Base-by-base conservation (phyloP, 2,329 filamentous ascomycete genomes). In the Acrodontium crateriforme region DNA sequence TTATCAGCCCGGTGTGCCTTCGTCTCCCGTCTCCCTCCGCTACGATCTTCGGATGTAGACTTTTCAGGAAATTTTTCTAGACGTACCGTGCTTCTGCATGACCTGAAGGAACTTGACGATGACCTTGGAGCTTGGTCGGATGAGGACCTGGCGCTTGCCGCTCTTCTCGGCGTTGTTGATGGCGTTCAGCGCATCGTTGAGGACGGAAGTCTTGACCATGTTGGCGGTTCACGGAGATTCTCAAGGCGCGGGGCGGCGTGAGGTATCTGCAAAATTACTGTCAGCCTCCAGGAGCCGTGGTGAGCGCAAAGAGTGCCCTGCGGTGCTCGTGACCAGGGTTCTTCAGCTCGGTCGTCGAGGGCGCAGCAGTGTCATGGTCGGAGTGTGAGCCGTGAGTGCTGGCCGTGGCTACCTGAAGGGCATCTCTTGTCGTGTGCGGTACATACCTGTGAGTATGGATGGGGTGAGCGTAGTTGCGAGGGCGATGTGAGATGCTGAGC, bases 121-220 rank as follows among this genome's bases (percentile, higher is more conserved):
- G 72, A 98, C 89, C 81, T 98, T 98, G 65, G 89, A 95, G 63
- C 74, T 80, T 53, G 91, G 89, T 56, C 85, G 78, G 74, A 98
- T 94, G 63, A 98, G 59, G 60, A 95, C 89, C 71, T 98, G 89
- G 59, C 89, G 85, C 80, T 95, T 95, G 70, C 89, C 89, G 53
- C 81, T 72, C 80, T 98, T 95, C 77, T 98, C 91, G 73, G 89
- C 89, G 67, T 98, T 98, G 84, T 98, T 98, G 79, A 98, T 95
- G 71, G 76, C 72, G 65, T 55, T 56, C 36, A 55, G 51, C 44
- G 50, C 84, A 78, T 98, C 89, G 75, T 95, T 91, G 66, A 98
- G 85, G 58, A 95, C 89, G 63, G 84, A 93, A 57, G 89, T 95
- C 71, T 82, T 84, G 67, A 94, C 85, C 87, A 98, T 98, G 61